Evolutionary conservation across 306 rosid species (phyloP).

Genomic region (Neltuma alba): DNA sequence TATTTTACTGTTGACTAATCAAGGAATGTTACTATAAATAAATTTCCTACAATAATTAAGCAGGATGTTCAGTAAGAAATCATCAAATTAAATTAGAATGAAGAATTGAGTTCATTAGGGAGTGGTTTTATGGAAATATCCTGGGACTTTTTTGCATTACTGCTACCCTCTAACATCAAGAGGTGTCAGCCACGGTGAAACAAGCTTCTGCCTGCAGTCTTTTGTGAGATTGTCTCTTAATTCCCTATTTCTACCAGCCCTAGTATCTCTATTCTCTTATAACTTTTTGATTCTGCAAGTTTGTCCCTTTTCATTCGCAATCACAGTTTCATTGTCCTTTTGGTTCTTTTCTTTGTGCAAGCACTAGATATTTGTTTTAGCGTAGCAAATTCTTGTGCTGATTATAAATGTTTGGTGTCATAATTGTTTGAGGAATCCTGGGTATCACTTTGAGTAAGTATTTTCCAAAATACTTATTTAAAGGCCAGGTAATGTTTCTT

Average conservation of each 20-base stretch:
- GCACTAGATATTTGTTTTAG: neutral
- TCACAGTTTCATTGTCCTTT: neutral
- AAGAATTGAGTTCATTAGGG: neutral
- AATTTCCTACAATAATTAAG: neutral
- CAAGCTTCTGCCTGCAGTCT: neutral
- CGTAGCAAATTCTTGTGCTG: neutral
- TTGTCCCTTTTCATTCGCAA: neutral
- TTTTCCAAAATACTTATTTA: constrained; percentile 18
- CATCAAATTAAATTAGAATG: neutral
- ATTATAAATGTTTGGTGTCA: neutral
- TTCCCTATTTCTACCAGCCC: neutral
- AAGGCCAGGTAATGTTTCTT: constrained; percentile 7
- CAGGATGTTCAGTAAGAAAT: neutral
- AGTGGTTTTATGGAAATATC: neutral
- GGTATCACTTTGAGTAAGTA: neutral
- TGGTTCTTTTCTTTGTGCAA: neutral
- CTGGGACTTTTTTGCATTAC: neutral
- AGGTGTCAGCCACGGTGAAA: neutral
- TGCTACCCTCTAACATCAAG: neutral
- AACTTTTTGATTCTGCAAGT: neutral
- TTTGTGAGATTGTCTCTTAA: neutral
- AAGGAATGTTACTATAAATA: neutral
- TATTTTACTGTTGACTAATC: constrained; percentile 6
- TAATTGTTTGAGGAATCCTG: neutral
- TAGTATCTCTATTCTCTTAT: neutral